Evolutionary conservation across 495 filamentous ascomycete genomes (phyloP).

Genomic region (Daldinia vernicosa): DNA sequence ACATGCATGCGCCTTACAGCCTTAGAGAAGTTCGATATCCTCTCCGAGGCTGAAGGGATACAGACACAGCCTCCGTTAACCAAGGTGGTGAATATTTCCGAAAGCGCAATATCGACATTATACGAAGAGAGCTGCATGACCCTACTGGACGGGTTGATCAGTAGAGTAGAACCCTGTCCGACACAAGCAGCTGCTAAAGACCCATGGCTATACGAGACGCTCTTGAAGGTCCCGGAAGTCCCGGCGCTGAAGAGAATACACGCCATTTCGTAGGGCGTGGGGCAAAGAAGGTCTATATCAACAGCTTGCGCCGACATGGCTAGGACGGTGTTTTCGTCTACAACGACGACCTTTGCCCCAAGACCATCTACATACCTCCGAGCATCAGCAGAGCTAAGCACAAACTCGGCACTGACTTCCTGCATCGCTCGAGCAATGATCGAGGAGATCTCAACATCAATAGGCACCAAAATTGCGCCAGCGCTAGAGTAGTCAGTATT

Average conservation of each 20-base stretch:
- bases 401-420: constrained; percentile 50
- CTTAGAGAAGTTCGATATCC: constrained; percentile 48
- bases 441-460: constrained; percentile 52
- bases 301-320: constrained; percentile 50
- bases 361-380: constrained; percentile 43
- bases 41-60: constrained; percentile 55
- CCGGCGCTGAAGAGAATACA: constrained; percentile 54
- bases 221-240: constrained; percentile 47
- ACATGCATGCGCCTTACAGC: constrained; percentile 58
- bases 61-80: constrained; percentile 63
- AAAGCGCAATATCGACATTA: constrained; percentile 72
- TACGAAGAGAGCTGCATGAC: constrained; percentile 75
- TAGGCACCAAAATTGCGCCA: constrained; percentile 55
- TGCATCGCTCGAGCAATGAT: constrained; percentile 55
- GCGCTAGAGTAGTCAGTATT: constrained; percentile 41
- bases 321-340: constrained; percentile 46
- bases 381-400: constrained; percentile 49
- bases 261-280: constrained; percentile 51
- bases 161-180: constrained; percentile 59
- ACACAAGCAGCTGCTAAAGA: constrained; percentile 54
- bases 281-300: constrained; percentile 29
- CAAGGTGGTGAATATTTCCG: constrained; percentile 72
- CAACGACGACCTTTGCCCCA: constrained; percentile 48
- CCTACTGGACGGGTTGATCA: constrained; percentile 59
- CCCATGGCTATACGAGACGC: constrained; percentile 56